Evolutionary conservation across 2,329 filamentous ascomycete genomes (phyloP).

Genomic region (Colletotrichum sp.): DNA sequence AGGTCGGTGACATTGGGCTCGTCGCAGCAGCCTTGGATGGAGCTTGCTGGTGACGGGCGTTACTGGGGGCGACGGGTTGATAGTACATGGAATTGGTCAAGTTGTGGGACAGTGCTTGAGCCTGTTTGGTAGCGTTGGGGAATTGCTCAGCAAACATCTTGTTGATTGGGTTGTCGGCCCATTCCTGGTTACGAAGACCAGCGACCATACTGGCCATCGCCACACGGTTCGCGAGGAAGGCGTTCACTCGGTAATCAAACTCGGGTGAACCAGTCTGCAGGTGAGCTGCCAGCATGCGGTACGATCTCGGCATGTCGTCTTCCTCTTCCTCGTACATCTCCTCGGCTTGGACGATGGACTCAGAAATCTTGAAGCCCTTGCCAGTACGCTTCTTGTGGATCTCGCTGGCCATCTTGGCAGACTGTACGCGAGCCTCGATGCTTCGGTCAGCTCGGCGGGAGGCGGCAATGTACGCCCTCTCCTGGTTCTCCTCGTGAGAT

Average conservation of each 20-base stretch:
- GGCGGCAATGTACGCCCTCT: constrained; percentile 90
- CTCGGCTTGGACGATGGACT: constrained; percentile 78
- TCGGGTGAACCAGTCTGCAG: constrained; percentile 63
- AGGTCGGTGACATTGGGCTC: constrained; percentile 6
- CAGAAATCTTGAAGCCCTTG: constrained; percentile 78
- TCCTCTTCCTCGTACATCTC: constrained; percentile 98
- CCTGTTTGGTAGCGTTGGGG: constrained; percentile 37
- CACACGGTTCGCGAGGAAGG: constrained; percentile 45
- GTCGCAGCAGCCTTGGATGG: not conserved
- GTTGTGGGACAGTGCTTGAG: constrained; percentile 25
- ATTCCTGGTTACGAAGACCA: constrained; percentile 35
- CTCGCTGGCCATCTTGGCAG: constrained; percentile 84
- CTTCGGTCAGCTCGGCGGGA: constrained; percentile 86
- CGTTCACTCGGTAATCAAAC: constrained; percentile 65
- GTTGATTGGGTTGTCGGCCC: constrained; percentile 51
- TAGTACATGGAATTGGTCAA: constrained; percentile 21
- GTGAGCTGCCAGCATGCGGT: constrained; percentile 65
- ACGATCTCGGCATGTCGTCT: constrained; percentile 74
- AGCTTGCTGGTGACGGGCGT: not conserved
- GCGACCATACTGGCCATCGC: constrained; percentile 46
- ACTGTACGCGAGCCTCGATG: constrained; percentile 86
- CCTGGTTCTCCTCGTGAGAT: constrained; percentile 82
- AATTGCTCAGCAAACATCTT: constrained; percentile 51
- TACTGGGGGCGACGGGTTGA: not conserved
- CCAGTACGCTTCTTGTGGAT: constrained; percentile 89